phyloP scores from a whole-genome alignment of 1,139 yeast genomes.

The Lodderomyces theae region DNA sequence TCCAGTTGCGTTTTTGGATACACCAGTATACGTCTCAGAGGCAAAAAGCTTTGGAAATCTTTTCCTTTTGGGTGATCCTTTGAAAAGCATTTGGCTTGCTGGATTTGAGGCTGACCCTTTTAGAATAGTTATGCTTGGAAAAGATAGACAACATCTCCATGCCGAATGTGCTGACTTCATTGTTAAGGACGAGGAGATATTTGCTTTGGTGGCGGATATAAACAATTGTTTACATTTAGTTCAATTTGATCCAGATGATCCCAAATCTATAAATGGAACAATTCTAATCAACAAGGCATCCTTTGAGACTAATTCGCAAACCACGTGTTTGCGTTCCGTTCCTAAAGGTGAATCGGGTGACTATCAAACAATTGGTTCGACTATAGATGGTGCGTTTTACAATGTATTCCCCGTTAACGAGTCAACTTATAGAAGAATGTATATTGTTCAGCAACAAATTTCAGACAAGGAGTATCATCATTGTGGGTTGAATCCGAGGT shows the following conservation, averaged over 20 bases:
- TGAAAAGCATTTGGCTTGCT: slow-evolving; percentile 75
- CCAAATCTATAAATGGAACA: slow-evolving; percentile 78
- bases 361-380: slow-evolving; percentile 65
- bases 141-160: slow-evolving; percentile 63
- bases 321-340: slow-evolving; percentile 56
- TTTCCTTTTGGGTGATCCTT: slow-evolving; percentile 73
- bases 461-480: slow-evolving; percentile 70
- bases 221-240: slow-evolving; percentile 68
- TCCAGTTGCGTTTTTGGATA: slow-evolving; percentile 92
- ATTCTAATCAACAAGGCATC: slow-evolving; percentile 67
- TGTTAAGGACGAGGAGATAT: slow-evolving; percentile 66
- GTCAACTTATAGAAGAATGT: slow-evolving; percentile 71
- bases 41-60: slow-evolving; percentile 82
- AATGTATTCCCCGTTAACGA: slow-evolving; percentile 77
- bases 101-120: slow-evolving; percentile 97
- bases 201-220: slow-evolving; percentile 67
- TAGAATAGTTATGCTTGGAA: slow-evolving; percentile 75
- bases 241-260: slow-evolving; percentile 92
- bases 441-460: slow-evolving; percentile 83
- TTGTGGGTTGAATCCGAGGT: slow-evolving; percentile 79
- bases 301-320: slow-evolving; percentile 63
- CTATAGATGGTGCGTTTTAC: slow-evolving; percentile 76
- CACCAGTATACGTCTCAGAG: slow-evolving; percentile 75
- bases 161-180: slow-evolving; percentile 71
- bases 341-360: slow-evolving; percentile 44